Evolutionary conservation across 768 basidiomycete species (phyloP).

Genomic region (Tylopilus vinaceipallidus): DNA sequence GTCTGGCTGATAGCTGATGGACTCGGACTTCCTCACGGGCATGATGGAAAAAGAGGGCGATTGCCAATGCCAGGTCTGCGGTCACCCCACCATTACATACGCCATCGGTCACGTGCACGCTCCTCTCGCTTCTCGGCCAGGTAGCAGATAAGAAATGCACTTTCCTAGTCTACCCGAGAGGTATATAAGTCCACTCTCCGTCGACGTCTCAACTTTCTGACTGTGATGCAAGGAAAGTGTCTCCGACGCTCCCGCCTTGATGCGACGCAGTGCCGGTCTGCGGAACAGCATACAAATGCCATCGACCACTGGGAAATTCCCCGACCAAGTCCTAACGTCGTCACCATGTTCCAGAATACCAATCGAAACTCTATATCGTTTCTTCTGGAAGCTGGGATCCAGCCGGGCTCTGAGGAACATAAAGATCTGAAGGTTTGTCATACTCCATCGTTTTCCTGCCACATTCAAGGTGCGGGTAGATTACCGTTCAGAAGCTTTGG

Average conservation of each 20-base stretch:
- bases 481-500: conserved; percentile 4
- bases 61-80: conserved; percentile 19
- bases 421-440: conserved; percentile 5
- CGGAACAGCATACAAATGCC: background rate
- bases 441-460: background rate
- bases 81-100: conserved; percentile 2
- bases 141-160: background rate
- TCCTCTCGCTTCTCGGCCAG: background rate
- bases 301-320: background rate
- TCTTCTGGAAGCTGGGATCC: conserved; percentile 3
- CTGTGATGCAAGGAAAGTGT: conserved; percentile 1
- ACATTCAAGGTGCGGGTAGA: background rate
- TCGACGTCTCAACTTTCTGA: background rate
- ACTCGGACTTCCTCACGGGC: conserved; percentile 21
- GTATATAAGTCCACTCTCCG: background rate
- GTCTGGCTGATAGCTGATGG: conserved; percentile 20
- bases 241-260: background rate
- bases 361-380: background rate
- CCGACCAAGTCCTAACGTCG: background rate
- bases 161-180: conserved; percentile 1
- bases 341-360: background rate
- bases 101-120: conserved; percentile 17
- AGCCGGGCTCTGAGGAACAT: conserved; percentile 2
- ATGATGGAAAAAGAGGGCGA: conserved; percentile 20
- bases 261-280: background rate